phyloP scores from a whole-genome alignment of 129 eudicot genomes.

The Saussurea involucrata region DNA sequence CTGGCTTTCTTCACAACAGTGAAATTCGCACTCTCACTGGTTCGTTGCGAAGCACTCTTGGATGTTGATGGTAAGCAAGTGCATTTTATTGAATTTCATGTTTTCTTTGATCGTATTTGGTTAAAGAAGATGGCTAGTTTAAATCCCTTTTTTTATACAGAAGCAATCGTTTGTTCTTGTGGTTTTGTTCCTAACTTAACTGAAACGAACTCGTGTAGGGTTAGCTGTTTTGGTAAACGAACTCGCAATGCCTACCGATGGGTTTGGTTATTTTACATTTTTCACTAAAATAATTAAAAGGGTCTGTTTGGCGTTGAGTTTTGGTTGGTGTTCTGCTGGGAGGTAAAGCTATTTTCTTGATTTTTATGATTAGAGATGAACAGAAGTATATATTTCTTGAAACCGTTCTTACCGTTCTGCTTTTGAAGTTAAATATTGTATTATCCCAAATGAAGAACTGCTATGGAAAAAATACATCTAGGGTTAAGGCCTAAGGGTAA shows the following conservation, averaged over 20 bases:
- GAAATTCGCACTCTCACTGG: neutral
- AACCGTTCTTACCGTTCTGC: neutral
- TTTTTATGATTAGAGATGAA: neutral
- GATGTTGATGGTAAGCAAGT: constrained; percentile 12
- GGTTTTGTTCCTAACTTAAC: neutral
- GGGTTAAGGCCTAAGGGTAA: neutral
- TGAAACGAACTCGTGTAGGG: neutral
- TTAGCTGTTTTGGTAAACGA: constrained; percentile 5
- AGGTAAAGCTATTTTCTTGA: neutral
- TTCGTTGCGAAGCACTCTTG: neutral
- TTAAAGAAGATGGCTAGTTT: neutral
- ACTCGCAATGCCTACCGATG: neutral
- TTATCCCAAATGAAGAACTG: neutral
- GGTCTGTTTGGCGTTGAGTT: neutral
- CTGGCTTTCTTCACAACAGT: neutral
- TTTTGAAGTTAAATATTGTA: neutral
- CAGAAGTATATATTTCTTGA: neutral
- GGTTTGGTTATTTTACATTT: neutral
- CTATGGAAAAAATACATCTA: neutral
- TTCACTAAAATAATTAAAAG: neutral
- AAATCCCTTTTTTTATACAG: neutral
- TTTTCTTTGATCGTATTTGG: neutral
- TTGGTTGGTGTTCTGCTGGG: neutral
- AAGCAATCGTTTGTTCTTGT: neutral
- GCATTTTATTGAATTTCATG: constrained; percentile 18